Base-by-base conservation (phyloP, 225 moss, liverwort and hornwort species). In the Rhytidiadelphus loreus region DNA sequence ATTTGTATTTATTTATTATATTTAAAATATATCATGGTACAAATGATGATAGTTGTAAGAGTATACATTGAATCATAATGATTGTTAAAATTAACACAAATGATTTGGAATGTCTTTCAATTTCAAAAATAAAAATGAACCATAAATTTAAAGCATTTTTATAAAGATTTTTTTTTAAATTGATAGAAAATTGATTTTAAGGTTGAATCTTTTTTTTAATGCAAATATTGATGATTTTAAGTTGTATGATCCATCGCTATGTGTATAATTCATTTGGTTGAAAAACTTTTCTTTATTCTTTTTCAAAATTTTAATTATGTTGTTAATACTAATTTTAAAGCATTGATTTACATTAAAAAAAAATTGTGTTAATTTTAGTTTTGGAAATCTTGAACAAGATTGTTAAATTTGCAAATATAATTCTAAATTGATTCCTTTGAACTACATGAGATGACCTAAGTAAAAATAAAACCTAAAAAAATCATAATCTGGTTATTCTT, bases 21-120 rank as follows among this genome's bases (percentile, higher is more conserved):
- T 35, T 25, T 82, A 12, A 35, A 50, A 46, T 48, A 37, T 48
- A 63, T 17, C 12, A 18, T 37, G 17, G 50, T 63, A 26, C 1
- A 64, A 59, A 64, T 33, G 11, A 43, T 16, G 33, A 59, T 72
- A 13, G 7, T 57, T 83, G 7, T 52, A 83, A 52, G 17, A 74
- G 0, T 48, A 11, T 33, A 9, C 1, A 15, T 9, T 17, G 0
- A 39, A 2, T 17, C 1, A 1, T 18, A 48, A 32, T 2, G 13
- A 39, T 57, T 79, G 12, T 41, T 33, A 41, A 14, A 83, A 41
- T 32, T 70, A 21, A 5, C 4, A 44, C 0, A 1, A 44, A 58
- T 64, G 16, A 46, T 72, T 57, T 44, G 13, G 8, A n/a, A 16
- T 33, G 7, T 30, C 24, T 25, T 72, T 44, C 11, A 24, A 7